Evolutionary conservation across 2,329 filamentous ascomycete species (phyloP).

Genomic region (Dactylellina leptospora): DNA sequence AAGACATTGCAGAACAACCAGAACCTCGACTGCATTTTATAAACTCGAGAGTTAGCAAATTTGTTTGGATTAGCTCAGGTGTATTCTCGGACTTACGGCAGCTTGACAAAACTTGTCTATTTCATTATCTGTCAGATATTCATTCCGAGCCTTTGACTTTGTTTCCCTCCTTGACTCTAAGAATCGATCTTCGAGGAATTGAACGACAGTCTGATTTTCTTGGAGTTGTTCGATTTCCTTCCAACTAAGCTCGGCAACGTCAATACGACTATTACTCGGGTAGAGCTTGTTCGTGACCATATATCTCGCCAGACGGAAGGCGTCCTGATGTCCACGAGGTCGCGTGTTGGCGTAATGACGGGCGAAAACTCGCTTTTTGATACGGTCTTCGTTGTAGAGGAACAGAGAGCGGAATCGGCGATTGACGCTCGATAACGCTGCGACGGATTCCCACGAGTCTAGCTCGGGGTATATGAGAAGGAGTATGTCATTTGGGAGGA

Average conservation of each 20-base stretch:
- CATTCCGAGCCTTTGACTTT: conserved; percentile 41
- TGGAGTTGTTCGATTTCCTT: conserved; percentile 48
- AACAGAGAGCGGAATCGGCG: conserved; percentile 47
- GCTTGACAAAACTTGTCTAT: conserved; percentile 50
- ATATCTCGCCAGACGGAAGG: conserved; percentile 46
- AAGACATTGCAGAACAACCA: conserved; percentile 49
- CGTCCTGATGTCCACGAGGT: conserved; percentile 36
- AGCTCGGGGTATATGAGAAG: conserved; percentile 49
- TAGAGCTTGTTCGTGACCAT: conserved; percentile 48
- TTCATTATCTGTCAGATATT: conserved; percentile 36
- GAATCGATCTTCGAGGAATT: conserved; percentile 47
- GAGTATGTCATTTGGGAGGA: conserved; percentile 47
- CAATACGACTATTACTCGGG: conserved; percentile 22
- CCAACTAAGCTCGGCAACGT: conserved; percentile 28
- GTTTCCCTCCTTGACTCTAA: conserved; percentile 35
- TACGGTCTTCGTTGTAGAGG: conserved; percentile 35
- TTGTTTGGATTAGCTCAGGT: not conserved
- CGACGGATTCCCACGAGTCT: conserved; percentile 47
- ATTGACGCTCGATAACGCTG: conserved; percentile 50
- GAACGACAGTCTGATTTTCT: conserved; percentile 38
- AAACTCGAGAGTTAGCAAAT: not conserved
- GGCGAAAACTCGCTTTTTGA: conserved; percentile 49
- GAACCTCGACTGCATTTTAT: conserved; percentile 26
- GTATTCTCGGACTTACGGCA: conserved; percentile 18
- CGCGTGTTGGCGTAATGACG: conserved; percentile 37